A percentile compares a stretch with the other conserved stretches of the same genome.
These are phyloP conservation scores for Hirsutella rhossiliensis DNA, from an alignment of 2,329 filamentous ascomycete genomes.

Conservation along the genomic window DNA sequence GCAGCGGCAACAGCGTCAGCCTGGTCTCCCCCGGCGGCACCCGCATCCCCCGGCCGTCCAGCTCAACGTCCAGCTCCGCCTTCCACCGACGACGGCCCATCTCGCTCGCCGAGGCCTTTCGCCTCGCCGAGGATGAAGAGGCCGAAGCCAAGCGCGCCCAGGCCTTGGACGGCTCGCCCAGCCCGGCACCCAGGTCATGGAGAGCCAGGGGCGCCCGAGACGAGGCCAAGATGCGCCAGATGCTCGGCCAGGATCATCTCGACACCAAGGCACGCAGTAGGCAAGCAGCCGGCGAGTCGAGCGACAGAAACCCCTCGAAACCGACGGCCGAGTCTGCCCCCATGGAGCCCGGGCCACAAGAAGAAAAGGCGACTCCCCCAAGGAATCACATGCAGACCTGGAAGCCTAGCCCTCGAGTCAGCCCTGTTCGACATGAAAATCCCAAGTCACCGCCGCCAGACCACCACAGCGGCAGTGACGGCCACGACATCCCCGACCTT, in stretches of 20 bases:
- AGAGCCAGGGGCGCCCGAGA: slow-evolving; percentile 20
- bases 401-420: not conserved
- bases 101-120: slow-evolving; percentile 30
- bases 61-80: slow-evolving; percentile 9
- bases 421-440: not conserved
- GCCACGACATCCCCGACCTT: slow-evolving; percentile 22
- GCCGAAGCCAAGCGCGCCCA: slow-evolving; percentile 12
- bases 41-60: slow-evolving; percentile 20
- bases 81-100: slow-evolving; percentile 21
- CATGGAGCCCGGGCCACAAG: too few relatives aligned
- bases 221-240: slow-evolving; percentile 15
- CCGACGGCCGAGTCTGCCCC: too few relatives aligned
- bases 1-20: slow-evolving; percentile 4
- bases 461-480: slow-evolving; percentile 14
- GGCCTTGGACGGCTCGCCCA: slow-evolving; percentile 33
- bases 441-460: not conserved
- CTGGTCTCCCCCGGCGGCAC: slow-evolving; percentile 14
- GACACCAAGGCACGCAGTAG: slow-evolving; percentile 15
- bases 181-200: slow-evolving; percentile 36
- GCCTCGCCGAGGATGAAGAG: slow-evolving; percentile 17
- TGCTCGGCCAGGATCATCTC: slow-evolving; percentile 16
- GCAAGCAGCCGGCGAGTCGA: not conserved
- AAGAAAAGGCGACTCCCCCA: too few relatives aligned
- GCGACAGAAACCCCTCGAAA: too few relatives aligned
- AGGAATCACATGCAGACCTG: too few relatives aligned